Evolutionary conservation across 352 stramenopile genomes (phyloP), one percentile per base, ranked within the genome.

Genomic region (Globisporangium perplexum): DNA sequence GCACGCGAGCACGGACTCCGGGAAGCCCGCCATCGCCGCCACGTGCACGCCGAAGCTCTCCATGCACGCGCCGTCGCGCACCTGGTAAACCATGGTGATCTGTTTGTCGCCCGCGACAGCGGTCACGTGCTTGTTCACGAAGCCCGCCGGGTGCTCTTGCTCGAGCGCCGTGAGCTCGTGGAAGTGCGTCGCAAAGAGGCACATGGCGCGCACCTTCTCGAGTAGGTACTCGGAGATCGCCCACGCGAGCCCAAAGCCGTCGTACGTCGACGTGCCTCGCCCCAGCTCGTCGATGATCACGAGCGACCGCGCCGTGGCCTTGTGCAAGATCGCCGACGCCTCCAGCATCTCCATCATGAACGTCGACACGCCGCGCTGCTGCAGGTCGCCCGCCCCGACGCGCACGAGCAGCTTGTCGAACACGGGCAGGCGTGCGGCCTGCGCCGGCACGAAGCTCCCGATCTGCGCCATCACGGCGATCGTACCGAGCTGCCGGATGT

Each of bases 301-400:
- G 35, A 99, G 77, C 48, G 90, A 98, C 10, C 74, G 71, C 52
- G 83, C 76, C 1, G 95, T 98, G 1, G 95, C 96, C 58, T 93
- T 96, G 68, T 95, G 83, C 41, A 99, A 68, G 63, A 99, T 99
- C 17, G 89, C 87, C 0, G 90, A 93, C 10, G 97, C 93, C 66
- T 99, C 98, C 11, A 99, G 72, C 98, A 99, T 99, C 75, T 99
- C 98, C 48, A 98, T 93, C 97, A 99, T 99, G 68, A 99, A 99
- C 17, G 97, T 99, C 11, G 94, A 99, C 44, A 99, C 96, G 36
- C 97, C 97, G 17, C 91, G 79, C 61, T 99, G 91, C 71, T 99
- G 96, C 14, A 93, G 73, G 66, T 99, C 98, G 3, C 96, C 96
- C 2, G 98, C 97, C 26, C 97, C 97, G 6, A 99, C 94, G 17